Base-by-base conservation (phyloP, 1,139 yeast species). In the Lizanozyma gosingica region DNA sequence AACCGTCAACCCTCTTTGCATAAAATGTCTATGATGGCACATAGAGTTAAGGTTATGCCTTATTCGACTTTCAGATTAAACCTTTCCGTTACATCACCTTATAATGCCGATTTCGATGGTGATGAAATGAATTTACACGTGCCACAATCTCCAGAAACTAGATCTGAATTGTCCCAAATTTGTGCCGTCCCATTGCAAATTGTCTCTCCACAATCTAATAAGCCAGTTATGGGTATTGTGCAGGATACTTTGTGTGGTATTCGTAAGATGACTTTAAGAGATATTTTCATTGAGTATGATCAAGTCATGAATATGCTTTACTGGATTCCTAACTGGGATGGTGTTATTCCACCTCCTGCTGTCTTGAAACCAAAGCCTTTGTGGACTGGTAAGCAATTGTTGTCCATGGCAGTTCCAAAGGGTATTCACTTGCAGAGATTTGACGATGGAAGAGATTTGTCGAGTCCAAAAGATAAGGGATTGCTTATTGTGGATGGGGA, bases 1-100 rank as follows among this genome's bases (percentile, higher is more conserved):
- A 92, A 92, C 62, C 96, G 99, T 75, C 99, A 94, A 69, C 98
- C 99, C 40, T 92, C 98, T 33, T 73, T 94, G 64, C 99, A 94
- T 68, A 94, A 94, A 65, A 92, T 94, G 97, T 88, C 97, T 45
- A 94, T 94, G 98, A 94, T 94, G 98, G 95, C 97, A n/a, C 99
- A 94, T 61, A 78, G 97, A 67, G 98, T 92, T 35, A 88, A 86
- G 59, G 98, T 92, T 40, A 90, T 94, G 96, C 99, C 99, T 14
- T 94, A 90, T 59, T 90, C 97, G 3, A 92, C 99, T 0, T 94
- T 94, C 71, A 81, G 99, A 67, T 73, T 94, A 67, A 94, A 92
- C 60, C 71, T 94, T 60, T 92, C 97, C 14, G 98, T 92, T 39
- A 92, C 98, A 0, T 87, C 97, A 14, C 99, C 99, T 18, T 94